Conservation (phyloP, 1,284 basidiomycete genomes). For the Erythrobasidium hasegawianum region DNA sequence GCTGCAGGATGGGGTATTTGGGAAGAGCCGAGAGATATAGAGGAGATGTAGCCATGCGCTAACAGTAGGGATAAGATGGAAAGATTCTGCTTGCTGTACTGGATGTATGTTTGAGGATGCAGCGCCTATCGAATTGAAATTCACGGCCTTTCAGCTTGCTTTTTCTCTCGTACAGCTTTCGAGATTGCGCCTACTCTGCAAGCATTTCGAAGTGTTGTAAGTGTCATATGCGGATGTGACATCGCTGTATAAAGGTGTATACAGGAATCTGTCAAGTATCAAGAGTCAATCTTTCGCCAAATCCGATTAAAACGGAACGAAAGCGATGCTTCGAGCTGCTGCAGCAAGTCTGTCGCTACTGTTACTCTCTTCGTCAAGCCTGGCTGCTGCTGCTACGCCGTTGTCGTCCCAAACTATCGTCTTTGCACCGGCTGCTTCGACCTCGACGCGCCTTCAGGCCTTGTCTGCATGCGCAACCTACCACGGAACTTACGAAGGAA, state of each 20-base stretch:
- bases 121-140: conserved; percentile 17
- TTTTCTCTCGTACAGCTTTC: neutral
- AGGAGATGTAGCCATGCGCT: conserved; percentile 76
- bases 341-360: too few species aligned
- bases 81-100: conserved; percentile 62
- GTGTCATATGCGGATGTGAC: conserved; percentile 28
- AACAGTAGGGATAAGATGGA: conserved; percentile 79
- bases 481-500: conserved; percentile 28
- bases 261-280: too few species aligned
- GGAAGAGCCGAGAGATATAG: conserved; percentile 71
- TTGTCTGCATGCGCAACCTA: neutral
- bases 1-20: conserved; percentile 60
- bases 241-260: neutral
- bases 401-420: too few species aligned
- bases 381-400: too few species aligned
- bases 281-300: too few species aligned
- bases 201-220: conserved; percentile 32
- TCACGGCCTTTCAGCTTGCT: neutral
- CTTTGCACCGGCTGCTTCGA: too few species aligned
- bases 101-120: conserved; percentile 32
- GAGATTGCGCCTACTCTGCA: conserved; percentile 5
- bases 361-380: too few species aligned
- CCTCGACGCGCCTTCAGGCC: too few species aligned
- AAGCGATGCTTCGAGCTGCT: too few species aligned
- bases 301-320: too few species aligned